Evolutionary conservation across 202 grass and related monocot species (phyloP), one percentile per base, ranked within the genome.

Genomic region (Cymbopogon flexuosus): DNA sequence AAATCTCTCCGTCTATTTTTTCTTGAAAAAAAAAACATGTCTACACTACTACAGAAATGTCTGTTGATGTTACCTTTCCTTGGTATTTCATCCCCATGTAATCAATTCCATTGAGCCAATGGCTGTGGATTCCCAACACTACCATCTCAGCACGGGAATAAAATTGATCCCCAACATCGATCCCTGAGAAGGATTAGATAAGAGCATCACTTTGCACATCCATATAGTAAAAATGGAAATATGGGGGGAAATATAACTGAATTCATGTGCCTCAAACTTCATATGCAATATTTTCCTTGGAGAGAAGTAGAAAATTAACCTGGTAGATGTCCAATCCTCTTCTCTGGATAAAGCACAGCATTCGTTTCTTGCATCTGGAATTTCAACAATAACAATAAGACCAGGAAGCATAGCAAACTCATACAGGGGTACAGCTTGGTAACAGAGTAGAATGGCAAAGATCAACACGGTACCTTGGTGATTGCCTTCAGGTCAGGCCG

Each of bases 101-200:
- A 41, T 98, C 95, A 78, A 98, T 95, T 8, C 92, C 95, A 51
- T 91, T 98, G 8, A 98, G 76, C 95, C 92, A 98, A 69, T 98
- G 95, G 69, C 92, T 93, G 70, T 98, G 88, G 37, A 98, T 29
- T 8, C 95, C 95, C 10, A 98, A 18, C 12, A 91, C 92, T 12
- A 98, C 95, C 95, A 98, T 93, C 79, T 98, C 92, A 10, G 90
- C 92, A 40, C 90, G 90, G 9, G 95, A 98, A 73, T 87, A 94
- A 68, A 94, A 98, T 2, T 89, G 88, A 42, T 94, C 76, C 0
- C 95, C 95, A 34, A 98, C 95, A 5, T 91, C 90, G 0, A 98
- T 79, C 21, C 95, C 90, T 98, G 43, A 5, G 12, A 77, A 87
- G 37, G 12, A 62, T 62, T 30, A 8, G 31, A 33, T 33, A 33